Evolutionary conservation across 202 grass and related monocot genomes (phyloP), one percentile per base, ranked within the genome.

Genomic region (Schoenoplectus tabernaemontani): DNA sequence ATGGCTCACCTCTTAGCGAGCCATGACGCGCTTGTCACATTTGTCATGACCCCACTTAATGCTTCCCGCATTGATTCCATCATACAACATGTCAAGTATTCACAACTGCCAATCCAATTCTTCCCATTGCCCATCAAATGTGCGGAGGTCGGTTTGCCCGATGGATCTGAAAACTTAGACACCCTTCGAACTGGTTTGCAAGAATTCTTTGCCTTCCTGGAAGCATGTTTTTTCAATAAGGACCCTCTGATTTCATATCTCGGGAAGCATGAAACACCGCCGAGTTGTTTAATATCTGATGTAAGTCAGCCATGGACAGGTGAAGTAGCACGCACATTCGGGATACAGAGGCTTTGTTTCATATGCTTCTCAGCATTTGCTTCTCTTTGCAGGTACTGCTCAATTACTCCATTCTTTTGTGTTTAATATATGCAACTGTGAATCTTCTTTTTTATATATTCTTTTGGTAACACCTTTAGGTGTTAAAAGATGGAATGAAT

Each of bases 221-320:
- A 39, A 48, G 77, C 67, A 13, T 44, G 78, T 22, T 61, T 44
- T 26, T 33, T 73, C 8, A 65, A 75, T 10, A 50, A 28, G 16
- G 57, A 56, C 23, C 36, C 82, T 54, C 57, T 84, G 44, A 73
- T 76, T 24, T 63, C 39, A 51, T 74, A 84, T 73, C 57, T 87
- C 46, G 32, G 12, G n/a, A 33, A 79, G 37, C 60, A 44, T 0
- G 50, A 42, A 12, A 44, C 42, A 5, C 84, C 57, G 15, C 77
- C 82, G 3, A 74, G 83, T 46, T 76, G 77, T 58, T 10, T 87
- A 3, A 80, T 87, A 61, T 76, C 76, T 33, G 86, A 87, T 48
- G 0, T n/a, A 24, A 57, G 53, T 42, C 79, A 69, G 48, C 23
- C 66, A 5, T 87, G 82, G 68, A 76, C 86, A 20, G 42, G 48